Evolutionary conservation across 345 rosid species (phyloP), one percentile per base, ranked within the genome.

Genomic region (Pistacia integerrima): DNA sequence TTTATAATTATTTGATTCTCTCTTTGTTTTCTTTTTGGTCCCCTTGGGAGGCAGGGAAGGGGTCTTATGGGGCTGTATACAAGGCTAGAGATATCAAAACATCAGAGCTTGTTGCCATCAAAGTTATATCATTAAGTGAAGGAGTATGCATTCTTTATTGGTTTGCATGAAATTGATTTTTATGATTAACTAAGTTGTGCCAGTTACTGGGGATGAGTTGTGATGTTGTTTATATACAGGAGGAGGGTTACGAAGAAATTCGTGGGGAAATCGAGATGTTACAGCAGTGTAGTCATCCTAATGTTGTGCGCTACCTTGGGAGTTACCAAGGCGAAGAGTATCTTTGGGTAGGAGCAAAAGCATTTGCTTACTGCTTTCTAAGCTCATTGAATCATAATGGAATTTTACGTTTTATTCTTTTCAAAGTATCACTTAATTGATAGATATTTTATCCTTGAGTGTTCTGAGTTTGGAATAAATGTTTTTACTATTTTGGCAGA

Each of bases 201-300:
- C 14, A 67, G 56, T 38, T 73, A 13, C 8, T 41, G 62, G 69
- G 22, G 60, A 66, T 79, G 78, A 64, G 30, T 63, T 76, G 12
- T 69, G 56, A 49, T 11, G 69, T 20, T 63, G 35, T 54, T 46
- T 81, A 55, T 88, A 65, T 75, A 9, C 80, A 95, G 99, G 99
- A 96, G 88, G 99, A 93, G 81, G 99, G 98, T 0, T 96, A 93
- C 77, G 99, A 96, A 85, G 99, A 96, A 83, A 93, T 96, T 52
- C 89, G 99, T 10, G 98, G 98, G 48, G 99, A 96, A 84, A 96
- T 96, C 78, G 99, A 96, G 93, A 96, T 96, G 99, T 76, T 96
- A 88, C 99, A 93, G 85, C 99, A 93, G 67, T 93, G 99, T 79
- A 92, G 86, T 78, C 97, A 96, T 87, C 97, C 98, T 14, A 96